A percentile compares a stretch with the other conserved stretches of the same genome.
Evolutionary conservation across 768 basidiomycete species (phyloP).

Genomic region (Paxillus ammoniavirescens): DNA sequence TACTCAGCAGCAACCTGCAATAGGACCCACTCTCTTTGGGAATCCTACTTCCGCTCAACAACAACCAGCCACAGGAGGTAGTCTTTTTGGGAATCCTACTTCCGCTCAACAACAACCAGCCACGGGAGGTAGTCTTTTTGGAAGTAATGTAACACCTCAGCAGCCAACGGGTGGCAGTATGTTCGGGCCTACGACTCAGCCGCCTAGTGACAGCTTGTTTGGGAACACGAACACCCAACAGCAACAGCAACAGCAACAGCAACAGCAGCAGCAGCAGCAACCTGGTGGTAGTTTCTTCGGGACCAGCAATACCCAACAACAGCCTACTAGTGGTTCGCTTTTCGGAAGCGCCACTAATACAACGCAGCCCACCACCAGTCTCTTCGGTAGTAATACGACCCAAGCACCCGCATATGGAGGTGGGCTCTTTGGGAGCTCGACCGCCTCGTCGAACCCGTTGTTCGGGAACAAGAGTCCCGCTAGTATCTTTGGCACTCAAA

Average conservation of each 20-base stretch:
- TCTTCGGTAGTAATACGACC: constrained; percentile 29
- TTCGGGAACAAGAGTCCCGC: constrained; percentile 36
- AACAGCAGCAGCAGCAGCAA: constrained; percentile 14
- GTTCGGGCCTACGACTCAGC: constrained; percentile 22
- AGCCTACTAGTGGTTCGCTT: constrained; percentile 21
- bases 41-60: constrained; percentile 23
- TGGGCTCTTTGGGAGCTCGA: constrained; percentile 28
- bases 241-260: background rate
- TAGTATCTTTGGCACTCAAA: constrained; percentile 30
- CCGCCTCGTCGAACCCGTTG: constrained; percentile 28
- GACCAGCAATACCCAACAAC: constrained; percentile 16
- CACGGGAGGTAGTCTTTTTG: constrained; percentile 21
- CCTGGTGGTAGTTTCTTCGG: constrained; percentile 20
- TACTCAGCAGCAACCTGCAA: constrained; percentile 20
- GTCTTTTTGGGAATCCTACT: constrained; percentile 25
- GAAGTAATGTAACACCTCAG: constrained; percentile 8
- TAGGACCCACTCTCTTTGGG: constrained; percentile 28
- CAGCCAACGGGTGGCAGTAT: constrained; percentile 19
- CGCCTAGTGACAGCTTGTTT: constrained; percentile 26
- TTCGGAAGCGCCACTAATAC: constrained; percentile 19
- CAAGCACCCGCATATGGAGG: constrained; percentile 16
- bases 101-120: constrained; percentile 25
- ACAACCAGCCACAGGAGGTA: constrained; percentile 19
- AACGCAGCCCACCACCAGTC: constrained; percentile 15
- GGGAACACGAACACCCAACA: constrained; percentile 16